A percentile compares a stretch with the other conserved stretches of the same genome.
These are phyloP conservation scores for Selaginella tamariscina DNA, from an alignment of 75 land plant species.

Conservation along the genomic window DNA sequence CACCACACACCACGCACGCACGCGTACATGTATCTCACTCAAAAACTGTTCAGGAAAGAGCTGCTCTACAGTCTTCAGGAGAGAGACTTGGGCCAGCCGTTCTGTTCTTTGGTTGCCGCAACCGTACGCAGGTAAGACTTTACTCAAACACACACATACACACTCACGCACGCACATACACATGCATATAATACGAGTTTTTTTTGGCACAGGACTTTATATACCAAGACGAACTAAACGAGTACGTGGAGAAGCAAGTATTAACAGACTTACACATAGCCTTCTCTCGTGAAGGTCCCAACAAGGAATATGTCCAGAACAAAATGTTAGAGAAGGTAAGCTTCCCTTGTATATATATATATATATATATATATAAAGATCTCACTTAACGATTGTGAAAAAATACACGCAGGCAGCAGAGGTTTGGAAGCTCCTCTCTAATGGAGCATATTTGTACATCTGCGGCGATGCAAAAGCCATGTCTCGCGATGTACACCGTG, in stretches of 20 bases:
- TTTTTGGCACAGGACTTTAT: slow-evolving; percentile 61
- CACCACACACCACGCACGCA: not conserved
- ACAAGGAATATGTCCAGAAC: slow-evolving; percentile 91
- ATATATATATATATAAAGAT: too few species aligned
- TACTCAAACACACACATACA: too few species aligned
- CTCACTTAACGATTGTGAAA: too few species aligned
- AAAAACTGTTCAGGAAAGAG: slow-evolving; percentile 33
- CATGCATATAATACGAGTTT: too few species aligned
- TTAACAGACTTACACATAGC: slow-evolving; percentile 65
- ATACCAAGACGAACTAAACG: slow-evolving; percentile 78
- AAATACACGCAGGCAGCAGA: slow-evolving; percentile 81
- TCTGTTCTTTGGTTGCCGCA: slow-evolving; percentile 7
- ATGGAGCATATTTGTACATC: slow-evolving; percentile 79
- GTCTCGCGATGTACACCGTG: slow-evolving; percentile 96
- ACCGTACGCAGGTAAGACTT: not conserved
- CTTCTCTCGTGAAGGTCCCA: slow-evolving; percentile 81
- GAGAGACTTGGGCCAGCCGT: slow-evolving; percentile 43
- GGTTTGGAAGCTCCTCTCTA: slow-evolving; percentile 56
- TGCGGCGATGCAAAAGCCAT: slow-evolving; percentile 99
- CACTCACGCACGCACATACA: too few species aligned
- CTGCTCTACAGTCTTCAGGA: slow-evolving; percentile 66
- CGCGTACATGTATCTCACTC: too few species aligned
- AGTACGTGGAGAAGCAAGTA: slow-evolving; percentile 47
- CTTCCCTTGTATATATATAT: too few species aligned
- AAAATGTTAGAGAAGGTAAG: slow-evolving; percentile 84